Conservation (phyloP, 2,329 filamentous ascomycete genomes). For the Podosphaera leucotricha region DNA sequence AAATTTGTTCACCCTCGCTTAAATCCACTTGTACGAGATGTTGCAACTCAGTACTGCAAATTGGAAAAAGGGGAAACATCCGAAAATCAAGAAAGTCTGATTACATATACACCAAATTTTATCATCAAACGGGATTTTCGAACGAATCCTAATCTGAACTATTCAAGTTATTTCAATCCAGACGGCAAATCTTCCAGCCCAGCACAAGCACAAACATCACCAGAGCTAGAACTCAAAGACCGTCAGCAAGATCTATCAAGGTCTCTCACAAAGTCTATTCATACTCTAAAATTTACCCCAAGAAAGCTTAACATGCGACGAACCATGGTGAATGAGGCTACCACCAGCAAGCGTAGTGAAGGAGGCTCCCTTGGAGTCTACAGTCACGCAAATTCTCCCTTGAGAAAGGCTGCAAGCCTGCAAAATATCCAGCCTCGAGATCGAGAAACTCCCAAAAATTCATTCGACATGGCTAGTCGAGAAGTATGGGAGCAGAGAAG, state of each 20-base stretch:
- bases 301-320: slow-evolving; percentile 29
- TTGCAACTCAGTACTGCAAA: slow-evolving; percentile 47
- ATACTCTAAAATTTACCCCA: slow-evolving; percentile 20
- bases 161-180: slow-evolving; percentile 47
- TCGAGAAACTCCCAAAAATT: slow-evolving; percentile 29
- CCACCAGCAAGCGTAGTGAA: slow-evolving; percentile 19
- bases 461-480: slow-evolving; percentile 31
- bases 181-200: slow-evolving; percentile 22
- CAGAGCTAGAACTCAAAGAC: slow-evolving; percentile 10
- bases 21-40: slow-evolving; percentile 56
- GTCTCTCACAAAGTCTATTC: slow-evolving; percentile 17
- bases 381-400: slow-evolving; percentile 56
- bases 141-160: slow-evolving; percentile 65
- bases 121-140: slow-evolving; percentile 53
- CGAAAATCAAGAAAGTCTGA: not conserved
- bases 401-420: slow-evolving; percentile 53
- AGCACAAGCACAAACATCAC: slow-evolving; percentile 15
- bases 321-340: slow-evolving; percentile 15
- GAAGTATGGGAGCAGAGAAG: slow-evolving; percentile 13
- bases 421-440: slow-evolving; percentile 26
- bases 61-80: not conserved
- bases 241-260: slow-evolving; percentile 15
- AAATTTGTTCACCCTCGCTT: slow-evolving; percentile 84
- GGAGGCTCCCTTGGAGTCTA: slow-evolving; percentile 65
- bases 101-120: slow-evolving; percentile 18